phyloP scores from a whole-genome alignment of 495 filamentous ascomycete genomes.

The Bryoglossum gracile region DNA sequence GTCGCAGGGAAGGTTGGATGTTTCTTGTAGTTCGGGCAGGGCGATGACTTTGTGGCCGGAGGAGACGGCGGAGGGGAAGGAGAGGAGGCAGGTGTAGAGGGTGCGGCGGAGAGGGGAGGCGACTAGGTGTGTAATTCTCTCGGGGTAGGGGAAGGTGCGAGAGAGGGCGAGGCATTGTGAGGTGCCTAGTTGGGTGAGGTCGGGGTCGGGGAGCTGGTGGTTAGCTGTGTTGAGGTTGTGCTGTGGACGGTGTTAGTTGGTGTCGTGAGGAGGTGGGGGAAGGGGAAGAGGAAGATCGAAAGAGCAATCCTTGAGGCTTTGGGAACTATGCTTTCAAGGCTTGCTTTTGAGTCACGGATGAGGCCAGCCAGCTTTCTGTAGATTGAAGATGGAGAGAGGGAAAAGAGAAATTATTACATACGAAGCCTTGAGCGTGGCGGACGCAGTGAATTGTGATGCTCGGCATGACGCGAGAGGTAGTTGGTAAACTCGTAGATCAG shows the following conservation, averaged over 20 bases:
- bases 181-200: slow-evolving; percentile 69
- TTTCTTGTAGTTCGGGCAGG: slow-evolving; percentile 78
- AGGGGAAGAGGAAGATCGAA: neutral
- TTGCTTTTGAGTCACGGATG: no score
- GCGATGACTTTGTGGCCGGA: slow-evolving; percentile 50
- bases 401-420: no score
- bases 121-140: slow-evolving; percentile 61
- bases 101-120: slow-evolving; percentile 82
- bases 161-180: slow-evolving; percentile 63
- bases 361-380: no score
- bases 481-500: neutral
- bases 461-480: slow-evolving; percentile 3
- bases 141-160: slow-evolving; percentile 54
- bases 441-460: slow-evolving; percentile 9
- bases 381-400: no score
- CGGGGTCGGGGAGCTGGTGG: slow-evolving; percentile 67
- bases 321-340: no score
- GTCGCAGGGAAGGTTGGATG: slow-evolving; percentile 69
- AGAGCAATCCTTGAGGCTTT: no score
- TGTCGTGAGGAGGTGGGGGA: neutral
- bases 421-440: slow-evolving; percentile 4
- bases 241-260: slow-evolving; percentile 37
- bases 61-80: slow-evolving; percentile 50
- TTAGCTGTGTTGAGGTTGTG: slow-evolving; percentile 75
- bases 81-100: slow-evolving; percentile 68